These are phyloP conservation scores for Wickerhamomyces strasburgensis DNA, from an alignment of 805 yeast species.

Conservation along the genomic window DNA sequence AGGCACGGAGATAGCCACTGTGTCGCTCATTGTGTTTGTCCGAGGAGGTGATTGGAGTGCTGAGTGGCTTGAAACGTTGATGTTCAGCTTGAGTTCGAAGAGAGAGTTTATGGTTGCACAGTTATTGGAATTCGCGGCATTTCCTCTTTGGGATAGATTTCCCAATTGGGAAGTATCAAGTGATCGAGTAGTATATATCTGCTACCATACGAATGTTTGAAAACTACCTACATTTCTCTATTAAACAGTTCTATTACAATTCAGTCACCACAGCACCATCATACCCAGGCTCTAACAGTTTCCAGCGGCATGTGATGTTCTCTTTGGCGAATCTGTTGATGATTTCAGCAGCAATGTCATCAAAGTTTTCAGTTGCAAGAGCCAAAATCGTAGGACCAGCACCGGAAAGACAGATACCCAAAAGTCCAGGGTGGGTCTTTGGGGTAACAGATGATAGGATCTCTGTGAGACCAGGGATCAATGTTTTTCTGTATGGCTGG, in stretches of 20 bases:
- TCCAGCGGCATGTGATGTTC: constrained; percentile 72
- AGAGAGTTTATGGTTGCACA: too few relatives aligned
- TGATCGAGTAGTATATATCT: too few relatives aligned
- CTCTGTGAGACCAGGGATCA: constrained; percentile 87
- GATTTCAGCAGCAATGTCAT: constrained; percentile 73
- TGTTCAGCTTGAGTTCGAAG: too few relatives aligned
- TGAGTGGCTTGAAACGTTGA: too few relatives aligned
- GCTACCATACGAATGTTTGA: too few relatives aligned
- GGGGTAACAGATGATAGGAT: constrained; percentile 81
- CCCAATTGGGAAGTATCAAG: not conserved
- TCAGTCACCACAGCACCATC: constrained; percentile 73
- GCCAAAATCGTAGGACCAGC: constrained; percentile 98
- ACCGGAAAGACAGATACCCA: constrained; percentile 94
- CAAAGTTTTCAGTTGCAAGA: constrained; percentile 85
- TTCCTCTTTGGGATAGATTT: too few relatives aligned
- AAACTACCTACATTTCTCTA: too few relatives aligned
- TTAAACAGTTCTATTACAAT: too few relatives aligned
- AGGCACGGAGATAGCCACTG: constrained; percentile 14
- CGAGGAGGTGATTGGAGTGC: too few relatives aligned
- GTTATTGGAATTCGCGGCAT: too few relatives aligned
- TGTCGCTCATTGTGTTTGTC: constrained; percentile 16
- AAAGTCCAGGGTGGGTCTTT: constrained; percentile 70
- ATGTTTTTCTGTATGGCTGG: constrained; percentile 91
- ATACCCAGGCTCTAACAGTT: constrained; percentile 75
- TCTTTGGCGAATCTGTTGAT: constrained; percentile 62